phyloP scores from a whole-genome alignment of 169 alveolate genomes.

The Eimeria sp. region DNA sequence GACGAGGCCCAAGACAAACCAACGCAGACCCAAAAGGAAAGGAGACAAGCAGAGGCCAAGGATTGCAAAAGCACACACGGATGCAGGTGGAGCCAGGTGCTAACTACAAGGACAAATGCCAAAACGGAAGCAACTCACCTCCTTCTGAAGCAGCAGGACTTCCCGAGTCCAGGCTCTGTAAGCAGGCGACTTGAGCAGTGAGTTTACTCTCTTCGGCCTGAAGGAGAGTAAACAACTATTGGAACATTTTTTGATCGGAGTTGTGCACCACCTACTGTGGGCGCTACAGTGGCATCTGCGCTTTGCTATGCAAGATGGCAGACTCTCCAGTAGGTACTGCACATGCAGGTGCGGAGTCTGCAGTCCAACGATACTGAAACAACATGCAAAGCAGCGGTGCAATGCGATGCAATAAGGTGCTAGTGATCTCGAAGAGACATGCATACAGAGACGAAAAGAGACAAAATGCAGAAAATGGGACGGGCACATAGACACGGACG shows the following conservation, averaged over 20 bases:
- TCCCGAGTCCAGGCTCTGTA: slow-evolving; percentile 30
- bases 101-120: neutral
- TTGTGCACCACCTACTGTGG: neutral
- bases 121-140: neutral
- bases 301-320: neutral
- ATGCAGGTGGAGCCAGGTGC: neutral
- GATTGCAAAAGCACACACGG: neutral
- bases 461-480: too few species aligned
- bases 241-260: neutral
- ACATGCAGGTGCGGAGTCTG: neutral
- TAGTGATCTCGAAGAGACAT: neutral
- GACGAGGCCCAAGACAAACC: too few species aligned
- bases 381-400: neutral
- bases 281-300: too few species aligned
- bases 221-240: neutral
- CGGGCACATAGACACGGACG: too few species aligned
- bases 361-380: neutral
- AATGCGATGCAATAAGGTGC: neutral
- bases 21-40: neutral
- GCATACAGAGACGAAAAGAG: too few species aligned
- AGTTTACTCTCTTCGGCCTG: slow-evolving; percentile 80
- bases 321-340: neutral
- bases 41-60: neutral
- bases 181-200: slow-evolving; percentile 70
- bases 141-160: neutral